Evolutionary conservation across 1,139 yeast genomes (phyloP), one percentile per base, ranked within the genome.

Genomic region (Yamadazyma pseudoaaseri): DNA sequence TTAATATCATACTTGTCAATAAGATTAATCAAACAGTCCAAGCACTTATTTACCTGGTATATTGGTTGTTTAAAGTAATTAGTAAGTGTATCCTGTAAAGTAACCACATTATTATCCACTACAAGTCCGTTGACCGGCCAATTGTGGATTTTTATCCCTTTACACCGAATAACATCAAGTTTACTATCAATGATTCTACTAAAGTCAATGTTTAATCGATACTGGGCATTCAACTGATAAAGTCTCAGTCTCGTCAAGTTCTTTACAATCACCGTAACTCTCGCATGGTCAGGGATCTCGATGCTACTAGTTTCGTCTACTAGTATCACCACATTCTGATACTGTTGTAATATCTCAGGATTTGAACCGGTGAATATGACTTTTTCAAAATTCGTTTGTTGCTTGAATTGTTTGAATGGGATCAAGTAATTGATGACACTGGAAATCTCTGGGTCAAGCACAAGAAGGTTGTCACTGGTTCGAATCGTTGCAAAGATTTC

Each of bases 361-460:
- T 32, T 35, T 16, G 21, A 24, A 21, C 60, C 62, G 27, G 60
- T 63, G 13, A 85, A 64, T 15, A 77, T 63, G 14, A 82, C 75
- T 41, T 72, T 71, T 20, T 68, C 73, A 33, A 86, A 78, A 31
- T 81, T 64, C 7, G 79, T 85, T 33, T 64, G 65, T 33, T 70
- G 70, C 48, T 78, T 75, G 31, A 84, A 65, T 14, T 61, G 58
- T 39, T 73, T 68, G 54, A 84, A 85, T 3, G 83, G 75, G 3
- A 84, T 74, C 33, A 85, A 60, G 26, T 67, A 63, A 48, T 86
- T 80, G 40, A 86, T 63, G 4, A 76, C 52, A 1, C 79, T 64
- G 5, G 86, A 70, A 21, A 85, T 53, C 4, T 62, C 49, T 25
- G 68, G 66, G 44, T 85, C 87, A 3, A 85, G 64, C 4, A 84